Evolutionary conservation across 2,329 filamentous ascomycete species (phyloP).

Genomic region (Cladophialophora yegresii): DNA sequence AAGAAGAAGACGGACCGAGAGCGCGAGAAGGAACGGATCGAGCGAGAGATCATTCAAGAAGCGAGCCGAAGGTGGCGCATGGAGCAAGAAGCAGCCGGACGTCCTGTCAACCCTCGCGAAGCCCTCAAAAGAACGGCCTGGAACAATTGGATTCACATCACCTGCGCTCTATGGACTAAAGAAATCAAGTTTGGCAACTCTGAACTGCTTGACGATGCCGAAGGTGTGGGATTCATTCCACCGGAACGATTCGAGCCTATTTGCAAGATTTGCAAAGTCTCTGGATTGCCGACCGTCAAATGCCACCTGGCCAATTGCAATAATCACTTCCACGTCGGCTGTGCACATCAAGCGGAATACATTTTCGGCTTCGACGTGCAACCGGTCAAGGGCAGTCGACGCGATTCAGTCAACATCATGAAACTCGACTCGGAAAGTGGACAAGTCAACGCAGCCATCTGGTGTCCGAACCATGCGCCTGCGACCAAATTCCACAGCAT

Average conservation of each 20-base stretch:
- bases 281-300: conserved; percentile 69
- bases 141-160: conserved; percentile 98
- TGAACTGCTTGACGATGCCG: conserved; percentile 76
- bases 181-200: conserved; percentile 92
- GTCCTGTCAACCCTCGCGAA: conserved; percentile 81
- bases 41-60: conserved; percentile 79
- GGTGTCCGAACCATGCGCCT: conserved; percentile 78
- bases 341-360: conserved; percentile 81
- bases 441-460: conserved; percentile 79
- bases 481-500: conserved; percentile 73
- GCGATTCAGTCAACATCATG: conserved; percentile 77
- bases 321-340: conserved; percentile 77
- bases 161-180: conserved; percentile 86
- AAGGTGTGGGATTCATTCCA: conserved; percentile 84
- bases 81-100: conserved; percentile 79
- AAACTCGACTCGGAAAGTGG: conserved; percentile 79
- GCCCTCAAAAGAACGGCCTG: conserved; percentile 90
- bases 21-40: conserved; percentile 79
- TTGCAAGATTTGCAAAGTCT: conserved; percentile 81
- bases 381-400: conserved; percentile 83
- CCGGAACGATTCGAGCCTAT: conserved; percentile 70
- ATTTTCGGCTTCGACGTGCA: conserved; percentile 85
- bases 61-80: conserved; percentile 80
- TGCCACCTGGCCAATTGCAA: conserved; percentile 65
- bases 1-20: conserved; percentile 94